Base-by-base conservation (phyloP, 345 rosid species). In the Erysimum cheiranthoides region DNA sequence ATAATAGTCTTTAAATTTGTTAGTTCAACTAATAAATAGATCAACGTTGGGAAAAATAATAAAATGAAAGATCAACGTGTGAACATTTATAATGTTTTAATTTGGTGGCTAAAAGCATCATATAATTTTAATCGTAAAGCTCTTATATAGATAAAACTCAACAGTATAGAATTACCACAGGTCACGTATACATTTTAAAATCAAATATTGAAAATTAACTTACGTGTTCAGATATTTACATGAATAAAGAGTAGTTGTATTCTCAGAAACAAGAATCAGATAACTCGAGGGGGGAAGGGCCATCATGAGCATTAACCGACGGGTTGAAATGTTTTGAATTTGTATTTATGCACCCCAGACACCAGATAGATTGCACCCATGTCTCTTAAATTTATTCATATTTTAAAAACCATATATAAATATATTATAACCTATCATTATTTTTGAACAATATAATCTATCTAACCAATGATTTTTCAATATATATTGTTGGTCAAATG, bases 1-100 rank as follows among this genome's bases (percentile, higher is more conserved):
- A 43, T 49, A 40, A 21, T 30, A 25, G 9, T 60, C 38, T 10
- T 39, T 40, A 31, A 35, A 27, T 1, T 13, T 50, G 70, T 68
- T 76, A 52, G 79, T 52, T 76, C 74, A 76, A 76, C 74, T 61
- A 51, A 74, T 56, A 32, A 13, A 32, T 47, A 47, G 27, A 47
- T 45, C 40, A 9, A 38, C 11, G 3, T 38, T 36, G 39, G 8
- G 39, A 8, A 1, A 31, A 36, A 36, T 7, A 36, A 36, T 8
- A 36, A 36, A 36, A 36, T 8, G 10, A 36, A 36, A 36, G 39
- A 8, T 50, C 10, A n/a, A 57, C 25, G 32, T 57, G 61, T 56
- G 61, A 56, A 32, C 27, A 57, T 32, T 57, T 57, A 57, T n/a
- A 14, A n/a, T 8, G 40, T 8, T 54, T 2, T n/a, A n/a, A n/a